Evolutionary conservation across 495 filamentous ascomycete genomes (phyloP).

Genomic region (Tuber brumale): DNA sequence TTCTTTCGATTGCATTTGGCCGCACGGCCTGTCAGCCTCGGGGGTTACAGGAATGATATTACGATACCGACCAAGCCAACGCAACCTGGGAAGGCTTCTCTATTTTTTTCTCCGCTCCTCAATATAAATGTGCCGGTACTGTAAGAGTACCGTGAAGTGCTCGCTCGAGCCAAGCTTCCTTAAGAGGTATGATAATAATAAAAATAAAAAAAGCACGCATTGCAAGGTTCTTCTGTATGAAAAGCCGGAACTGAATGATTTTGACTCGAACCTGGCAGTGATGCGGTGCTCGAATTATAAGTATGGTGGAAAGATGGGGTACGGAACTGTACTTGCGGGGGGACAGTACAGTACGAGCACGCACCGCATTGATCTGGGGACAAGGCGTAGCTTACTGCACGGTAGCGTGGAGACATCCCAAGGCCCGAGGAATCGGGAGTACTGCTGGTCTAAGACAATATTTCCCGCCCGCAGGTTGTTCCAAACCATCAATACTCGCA

Average conservation of each 20-base stretch:
- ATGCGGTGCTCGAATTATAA: neutral
- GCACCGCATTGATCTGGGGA: neutral
- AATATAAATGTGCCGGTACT: neutral
- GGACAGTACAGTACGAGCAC: too few species aligned
- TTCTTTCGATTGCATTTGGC: neutral
- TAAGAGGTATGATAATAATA: neutral
- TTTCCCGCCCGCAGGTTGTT: neutral
- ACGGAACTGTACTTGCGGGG: neutral
- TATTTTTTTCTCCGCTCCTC: neutral
- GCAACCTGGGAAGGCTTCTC: neutral
- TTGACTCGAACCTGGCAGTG: neutral
- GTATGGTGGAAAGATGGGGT: neutral
- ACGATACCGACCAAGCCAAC: neutral
- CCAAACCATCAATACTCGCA: neutral
- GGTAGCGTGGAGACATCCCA: neutral
- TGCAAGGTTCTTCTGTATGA: neutral
- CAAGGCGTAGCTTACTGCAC: neutral
- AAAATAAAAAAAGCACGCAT: neutral
- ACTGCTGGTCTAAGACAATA: neutral
- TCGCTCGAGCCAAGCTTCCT: neutral
- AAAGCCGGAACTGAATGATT: neutral
- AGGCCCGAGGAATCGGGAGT: neutral
- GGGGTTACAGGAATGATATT: neutral
- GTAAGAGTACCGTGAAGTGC: neutral
- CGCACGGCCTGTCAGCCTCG: neutral